Conservation (phyloP, 345 rosid species). For the Sisymbrium irio region DNA sequence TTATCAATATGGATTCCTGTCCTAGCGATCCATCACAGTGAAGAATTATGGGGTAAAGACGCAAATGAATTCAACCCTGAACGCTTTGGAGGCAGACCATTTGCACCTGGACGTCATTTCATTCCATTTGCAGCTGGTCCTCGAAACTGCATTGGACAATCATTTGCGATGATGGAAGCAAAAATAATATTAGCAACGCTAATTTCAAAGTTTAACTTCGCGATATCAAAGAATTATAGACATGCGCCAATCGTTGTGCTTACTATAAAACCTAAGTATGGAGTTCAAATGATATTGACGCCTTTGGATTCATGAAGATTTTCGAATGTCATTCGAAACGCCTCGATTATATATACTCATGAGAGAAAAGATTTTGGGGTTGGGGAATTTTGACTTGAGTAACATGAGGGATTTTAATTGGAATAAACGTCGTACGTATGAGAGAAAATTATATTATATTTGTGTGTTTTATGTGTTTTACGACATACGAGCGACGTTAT, state of each 20-base stretch:
- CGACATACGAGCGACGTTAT: not conserved
- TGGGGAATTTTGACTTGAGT: constrained; percentile 7
- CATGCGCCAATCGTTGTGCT: constrained; percentile 76
- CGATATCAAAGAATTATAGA: constrained; percentile 52
- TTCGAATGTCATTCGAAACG: too few relatives aligned
- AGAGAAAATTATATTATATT: constrained; percentile 4
- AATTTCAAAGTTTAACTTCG: constrained; percentile 53
- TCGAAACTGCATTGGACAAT: constrained; percentile 70
- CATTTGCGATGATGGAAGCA: constrained; percentile 85
- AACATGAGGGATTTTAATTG: not conserved
- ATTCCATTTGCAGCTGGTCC: constrained; percentile 85
- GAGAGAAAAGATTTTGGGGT: not conserved
- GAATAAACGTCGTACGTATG: not conserved
- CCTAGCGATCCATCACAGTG: constrained; percentile 85
- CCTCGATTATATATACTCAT: not conserved
- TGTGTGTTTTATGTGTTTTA: not conserved
- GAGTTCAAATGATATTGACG: constrained; percentile 68
- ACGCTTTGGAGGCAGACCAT: constrained; percentile 59
- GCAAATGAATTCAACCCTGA: constrained; percentile 87
- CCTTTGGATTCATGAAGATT: constrained; percentile 35
- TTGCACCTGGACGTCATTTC: constrained; percentile 58
- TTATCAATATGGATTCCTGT: constrained; percentile 95
- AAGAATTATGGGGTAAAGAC: constrained; percentile 89
- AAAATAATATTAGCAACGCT: constrained; percentile 68
- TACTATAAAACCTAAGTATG: constrained; percentile 73